phyloP scores from a whole-genome alignment of 192 early-diverging fungal species.

The Backusella sp. region DNA sequence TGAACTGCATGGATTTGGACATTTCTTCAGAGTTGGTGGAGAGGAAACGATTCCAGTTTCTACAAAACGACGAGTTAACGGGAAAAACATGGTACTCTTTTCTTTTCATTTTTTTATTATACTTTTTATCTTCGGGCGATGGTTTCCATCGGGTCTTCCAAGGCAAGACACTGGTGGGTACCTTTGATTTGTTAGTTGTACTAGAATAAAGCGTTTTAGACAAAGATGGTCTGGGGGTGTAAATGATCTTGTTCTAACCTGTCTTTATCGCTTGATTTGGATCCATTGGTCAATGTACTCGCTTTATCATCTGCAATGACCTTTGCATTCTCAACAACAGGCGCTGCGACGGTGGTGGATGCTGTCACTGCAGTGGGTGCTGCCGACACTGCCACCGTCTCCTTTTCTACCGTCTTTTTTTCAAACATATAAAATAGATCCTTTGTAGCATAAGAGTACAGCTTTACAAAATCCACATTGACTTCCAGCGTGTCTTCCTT shows the following conservation, averaged over 20 bases:
- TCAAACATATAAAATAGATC: constrained; percentile 1
- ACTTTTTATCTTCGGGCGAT: constrained; percentile 41
- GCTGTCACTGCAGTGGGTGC: neutral
- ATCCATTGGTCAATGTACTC: neutral
- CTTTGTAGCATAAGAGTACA: constrained; percentile 30
- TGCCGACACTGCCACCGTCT: neutral
- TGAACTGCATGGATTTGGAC: constrained; percentile 64
- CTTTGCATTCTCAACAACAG: neutral
- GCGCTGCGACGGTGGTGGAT: neutral
- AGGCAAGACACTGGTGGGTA: constrained; percentile 35
- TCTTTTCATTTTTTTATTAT: neutral
- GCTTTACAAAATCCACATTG: constrained; percentile 18
- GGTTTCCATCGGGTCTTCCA: constrained; percentile 44
- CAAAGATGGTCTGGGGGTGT: too few relatives aligned
- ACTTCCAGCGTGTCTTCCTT: neutral
- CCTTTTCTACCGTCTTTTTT: neutral
- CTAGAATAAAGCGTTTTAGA: neutral
- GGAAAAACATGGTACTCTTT: neutral
- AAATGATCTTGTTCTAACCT: neutral
- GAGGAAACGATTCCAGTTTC: constrained; percentile 61
- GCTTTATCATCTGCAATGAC: neutral
- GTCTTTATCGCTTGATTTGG: constrained; percentile 11
- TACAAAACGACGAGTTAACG: constrained; percentile 11
- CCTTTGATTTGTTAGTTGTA: constrained; percentile 11
- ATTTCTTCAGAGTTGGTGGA: constrained; percentile 65